Conservation (phyloP, 495 filamentous ascomycete species). For the Xylaria flabelliformis region DNA sequence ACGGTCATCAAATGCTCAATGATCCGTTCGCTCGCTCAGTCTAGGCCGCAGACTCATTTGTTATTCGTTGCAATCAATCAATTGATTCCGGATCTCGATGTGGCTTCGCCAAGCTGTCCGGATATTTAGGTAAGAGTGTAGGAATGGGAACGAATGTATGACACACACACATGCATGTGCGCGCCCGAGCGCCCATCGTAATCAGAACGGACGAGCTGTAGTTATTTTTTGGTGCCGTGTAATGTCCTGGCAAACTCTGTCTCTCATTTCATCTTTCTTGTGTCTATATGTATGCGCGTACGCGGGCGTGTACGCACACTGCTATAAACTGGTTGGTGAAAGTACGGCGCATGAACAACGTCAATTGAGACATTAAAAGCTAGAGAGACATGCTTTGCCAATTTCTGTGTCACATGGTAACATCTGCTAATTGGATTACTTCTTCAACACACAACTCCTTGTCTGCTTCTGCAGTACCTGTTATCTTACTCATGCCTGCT, state of each 20-base stretch:
- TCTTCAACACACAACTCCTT: not conserved
- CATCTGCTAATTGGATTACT: too few relatives aligned
- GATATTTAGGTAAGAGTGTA: slow-evolving; percentile 4
- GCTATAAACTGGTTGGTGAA: not conserved
- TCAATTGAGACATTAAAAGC: not conserved
- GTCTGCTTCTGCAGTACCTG: not conserved
- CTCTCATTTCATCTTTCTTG: not conserved
- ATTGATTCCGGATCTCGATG: not conserved
- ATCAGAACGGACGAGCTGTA: not conserved
- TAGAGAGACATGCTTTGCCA: too few relatives aligned
- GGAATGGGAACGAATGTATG: not conserved
- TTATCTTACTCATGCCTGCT: not conserved
- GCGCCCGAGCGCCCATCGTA: not conserved
- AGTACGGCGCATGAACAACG: not conserved
- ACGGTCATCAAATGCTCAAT: not conserved
- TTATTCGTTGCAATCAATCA: not conserved
- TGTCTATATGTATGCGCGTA: not conserved
- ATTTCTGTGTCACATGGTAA: too few relatives aligned
- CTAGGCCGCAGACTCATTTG: not conserved
- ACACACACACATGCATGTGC: not conserved
- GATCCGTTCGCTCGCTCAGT: not conserved
- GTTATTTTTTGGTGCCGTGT: not conserved
- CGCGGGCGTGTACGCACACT: too few relatives aligned
- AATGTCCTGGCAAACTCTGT: not conserved
- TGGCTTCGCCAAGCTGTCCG: not conserved